A percentile compares a stretch with the other conserved stretches of the same genome.
phyloP scores from a whole-genome alignment of 2,329 filamentous ascomycete genomes.

The Oidium heveae region DNA sequence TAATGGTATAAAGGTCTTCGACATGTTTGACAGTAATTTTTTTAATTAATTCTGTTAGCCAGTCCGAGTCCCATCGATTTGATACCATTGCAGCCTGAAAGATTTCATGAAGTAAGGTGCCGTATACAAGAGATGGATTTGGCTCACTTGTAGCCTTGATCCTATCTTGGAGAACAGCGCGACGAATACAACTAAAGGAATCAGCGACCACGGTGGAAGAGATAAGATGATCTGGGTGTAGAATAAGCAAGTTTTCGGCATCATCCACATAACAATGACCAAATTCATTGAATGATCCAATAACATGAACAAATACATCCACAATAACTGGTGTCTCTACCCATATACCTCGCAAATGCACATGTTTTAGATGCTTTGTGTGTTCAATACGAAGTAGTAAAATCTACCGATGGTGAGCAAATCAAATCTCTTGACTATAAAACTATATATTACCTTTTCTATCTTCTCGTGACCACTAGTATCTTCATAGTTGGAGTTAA shows the following conservation, averaged over 20 bases:
- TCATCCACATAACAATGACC: conserved; percentile 70
- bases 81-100: conserved; percentile 74
- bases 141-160: conserved; percentile 74
- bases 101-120: conserved; percentile 79
- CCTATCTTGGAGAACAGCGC: conserved; percentile 80
- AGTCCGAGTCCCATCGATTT: conserved; percentile 54
- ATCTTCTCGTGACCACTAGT: conserved; percentile 29
- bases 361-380: conserved; percentile 35
- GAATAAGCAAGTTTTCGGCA: conserved; percentile 55
- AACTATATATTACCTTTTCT: conserved; percentile 40
- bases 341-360: conserved; percentile 71
- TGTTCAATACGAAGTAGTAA: conserved; percentile 62
- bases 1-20: conserved; percentile 75
- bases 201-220: conserved; percentile 93
- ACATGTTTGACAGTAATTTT: conserved; percentile 50
- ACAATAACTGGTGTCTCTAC: conserved; percentile 50
- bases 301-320: conserved; percentile 63
- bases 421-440: not conserved
- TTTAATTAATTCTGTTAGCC: conserved; percentile 40
- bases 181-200: conserved; percentile 73
- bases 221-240: conserved; percentile 87
- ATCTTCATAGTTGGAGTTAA: conserved; percentile 42
- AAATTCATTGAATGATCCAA: conserved; percentile 44
- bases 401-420: conserved; percentile 24
- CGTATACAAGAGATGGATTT: conserved; percentile 64